Evolutionary conservation across 768 basidiomycete genomes (phyloP), one percentile per base, ranked within the genome.

Genomic region (Saitozyma podzolica): DNA sequence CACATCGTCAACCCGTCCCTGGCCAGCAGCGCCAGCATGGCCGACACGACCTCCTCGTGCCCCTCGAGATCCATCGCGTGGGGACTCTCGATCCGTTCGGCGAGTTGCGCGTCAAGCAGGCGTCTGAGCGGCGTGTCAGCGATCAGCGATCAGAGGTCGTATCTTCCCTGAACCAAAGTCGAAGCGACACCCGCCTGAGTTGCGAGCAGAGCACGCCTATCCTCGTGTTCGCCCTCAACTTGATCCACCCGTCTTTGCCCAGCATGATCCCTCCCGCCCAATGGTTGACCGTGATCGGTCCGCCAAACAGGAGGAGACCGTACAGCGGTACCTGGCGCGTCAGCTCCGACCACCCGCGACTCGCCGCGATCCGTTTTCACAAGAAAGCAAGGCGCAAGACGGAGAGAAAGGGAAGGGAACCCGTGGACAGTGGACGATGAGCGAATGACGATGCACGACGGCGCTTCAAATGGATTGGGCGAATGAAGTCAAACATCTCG

Each of bases 171-270:
- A 19, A 13, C n/a, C n/a, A 29, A 29, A 29, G 29, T 11, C 45
- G 2, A 47, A 17, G 14, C 8, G 45, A 41, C 45, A 52, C 43
- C 49, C 74, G 89, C 90, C 90, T 83, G 10, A 93, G 80, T 67
- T 92, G 90, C 72, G 92, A 92, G 48, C 91, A 89, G 39, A 96
- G 83, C 10, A 92, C 86, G 1, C 92, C 92, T 54, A 95, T 94
- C 9, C 92, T 85, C n/a, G 93, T 89, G 86, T 88, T 90, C 0
- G 91, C 90, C 59, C 84, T 85, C 64, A 95, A 76, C 70, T 84
- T 87, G 61, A 96, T 80, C 40, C 66, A 61, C 9, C 81, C 81
- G 20, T 85, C 84, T 50, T 83, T 84, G 14, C 80, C 83, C 16
- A 81, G 61, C 5, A 84, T 85, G 48, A 94, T 77, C 0, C 89